Evolutionary conservation across 345 rosid genomes (phyloP), one percentile per base, ranked within the genome.

Genomic region (Brassica cretica): DNA sequence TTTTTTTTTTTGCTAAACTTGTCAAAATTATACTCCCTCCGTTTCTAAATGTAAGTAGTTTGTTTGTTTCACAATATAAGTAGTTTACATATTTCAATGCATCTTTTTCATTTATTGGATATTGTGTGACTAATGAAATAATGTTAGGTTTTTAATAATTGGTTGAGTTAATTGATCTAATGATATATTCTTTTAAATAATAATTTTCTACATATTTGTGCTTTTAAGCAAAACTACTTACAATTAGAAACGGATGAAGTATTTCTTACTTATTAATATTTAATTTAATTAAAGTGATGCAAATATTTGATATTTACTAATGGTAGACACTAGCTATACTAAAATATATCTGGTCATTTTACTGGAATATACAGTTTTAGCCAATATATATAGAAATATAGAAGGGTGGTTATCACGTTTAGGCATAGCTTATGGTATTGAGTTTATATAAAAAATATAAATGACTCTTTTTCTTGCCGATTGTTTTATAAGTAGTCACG

Each of bases 401-500:
- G 49, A 24, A 56, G 33, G 18, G 44, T 60, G 15, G 79, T 76
- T 68, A 33, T 29, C 67, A 66, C 30, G n/a, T 68, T 9, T 41
- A 65, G 30, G 15, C 25, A 8, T 18, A 27, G 44, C 44, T 37
- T 37, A 37, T 8, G 44, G 11, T 37, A 37, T 37, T 14, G 6
- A 46, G 55, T 12, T 46, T 46, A 46, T 12, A 46, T 4, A 14
- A 46, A 46, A 66, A 6, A 58, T 15, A 25, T 11, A 35, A 66
- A n/a, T 44, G 68, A 39, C 8, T 49, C 6, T 46, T 60, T 44
- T 21, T 58, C 33, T 58, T 41, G 73, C 21, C 25, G 12, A 30
- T 60, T 49, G 18, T 75, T 55, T 76, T 51, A 65, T 25, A 64
- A 70, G 29, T 56, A 72, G 72, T 53, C 68, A 33, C 63, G 5